Evolutionary conservation across 257 asterid species (phyloP), one percentile per base, ranked within the genome.

Genomic region (Leptodermis oblonga): DNA sequence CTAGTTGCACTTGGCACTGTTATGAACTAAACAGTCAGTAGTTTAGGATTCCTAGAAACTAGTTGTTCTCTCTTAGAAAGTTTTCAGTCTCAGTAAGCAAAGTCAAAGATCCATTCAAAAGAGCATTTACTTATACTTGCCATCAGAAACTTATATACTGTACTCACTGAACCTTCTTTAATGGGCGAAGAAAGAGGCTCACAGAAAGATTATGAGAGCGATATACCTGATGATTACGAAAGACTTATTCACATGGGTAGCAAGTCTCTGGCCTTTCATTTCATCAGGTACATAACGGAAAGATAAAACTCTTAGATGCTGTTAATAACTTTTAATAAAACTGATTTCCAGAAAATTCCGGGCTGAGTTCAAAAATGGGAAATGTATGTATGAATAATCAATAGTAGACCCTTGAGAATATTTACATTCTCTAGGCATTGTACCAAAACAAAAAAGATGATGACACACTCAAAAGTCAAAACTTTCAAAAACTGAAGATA

Each of bases 181-280:
- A 6, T 58, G 26, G 10, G 48, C 17, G 22, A 67, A 52, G 60
- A 48, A 69, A 65, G 62, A 71, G 73, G 68, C 52, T 42, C 65
- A 5, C 6, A 7, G 30, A 52, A 30, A 75, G 56, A 52, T 54
- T 36, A 53, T 62, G 70, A 14, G 23, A 62, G 22, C 60, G 18
- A 54, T 34, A 56, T 58, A 41, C 62, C 46, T 33, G 56, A 75
- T 17, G n/a, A 54, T 33, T 26, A 22, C 56, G 3, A 42, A 53
- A 61, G 62, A 73, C 34, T 31, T 52, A 63, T 51, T 59, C 43
- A 49, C 39, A 46, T 13, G 65, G 25, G 51, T 26, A 30, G 52
- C 71, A 65, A 56, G 56, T 53, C 64, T 65, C 39, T 58, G 28
- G 70, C 65, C 37, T 56, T 60, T 61, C 49, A 58, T 49, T 70